Percentiles rank a stretch among this genome's conserved stretches.
phyloP scores from a whole-genome alignment of 2,329 filamentous ascomycete genomes.

The Colletotrichum sojae region DNA sequence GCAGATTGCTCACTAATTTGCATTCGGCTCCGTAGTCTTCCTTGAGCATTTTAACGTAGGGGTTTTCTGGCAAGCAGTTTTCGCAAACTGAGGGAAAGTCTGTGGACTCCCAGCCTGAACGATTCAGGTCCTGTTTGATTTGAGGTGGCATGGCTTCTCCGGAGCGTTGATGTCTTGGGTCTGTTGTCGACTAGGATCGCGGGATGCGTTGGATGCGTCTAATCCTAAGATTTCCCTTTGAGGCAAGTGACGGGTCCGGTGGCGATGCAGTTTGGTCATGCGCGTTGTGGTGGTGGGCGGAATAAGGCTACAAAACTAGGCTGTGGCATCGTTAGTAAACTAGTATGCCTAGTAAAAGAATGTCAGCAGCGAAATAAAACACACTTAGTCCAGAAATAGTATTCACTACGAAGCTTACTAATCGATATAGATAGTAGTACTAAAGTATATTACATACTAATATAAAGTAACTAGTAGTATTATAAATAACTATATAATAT shows the following conservation, averaged over 20 bases:
- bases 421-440: not conserved
- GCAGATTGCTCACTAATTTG: conserved; percentile 67
- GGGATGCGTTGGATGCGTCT: not conserved
- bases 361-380: too few species aligned
- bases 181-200: not conserved
- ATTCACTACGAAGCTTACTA: too few species aligned
- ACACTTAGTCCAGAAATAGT: too few species aligned
- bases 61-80: conserved; percentile 94
- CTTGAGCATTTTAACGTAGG: conserved; percentile 99
- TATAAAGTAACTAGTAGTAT: not conserved
- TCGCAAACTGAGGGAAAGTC: conserved; percentile 93
- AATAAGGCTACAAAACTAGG: too few species aligned
- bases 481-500: not conserved
- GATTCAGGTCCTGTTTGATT: conserved; percentile 96
- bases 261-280: too few species aligned
- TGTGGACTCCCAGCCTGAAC: conserved; percentile 95
- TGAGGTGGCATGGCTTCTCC: conserved; percentile 80
- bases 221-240: too few species aligned
- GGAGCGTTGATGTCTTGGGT: conserved; percentile 40
- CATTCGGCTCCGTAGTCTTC: conserved; percentile 93
- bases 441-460: not conserved
- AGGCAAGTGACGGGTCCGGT: too few species aligned
- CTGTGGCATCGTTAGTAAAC: too few species aligned
- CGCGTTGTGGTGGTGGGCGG: too few species aligned
- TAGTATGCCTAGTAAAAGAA: too few species aligned